Base-by-base conservation (phyloP, 805 yeast species). In the Grigorovia jiainica region DNA sequence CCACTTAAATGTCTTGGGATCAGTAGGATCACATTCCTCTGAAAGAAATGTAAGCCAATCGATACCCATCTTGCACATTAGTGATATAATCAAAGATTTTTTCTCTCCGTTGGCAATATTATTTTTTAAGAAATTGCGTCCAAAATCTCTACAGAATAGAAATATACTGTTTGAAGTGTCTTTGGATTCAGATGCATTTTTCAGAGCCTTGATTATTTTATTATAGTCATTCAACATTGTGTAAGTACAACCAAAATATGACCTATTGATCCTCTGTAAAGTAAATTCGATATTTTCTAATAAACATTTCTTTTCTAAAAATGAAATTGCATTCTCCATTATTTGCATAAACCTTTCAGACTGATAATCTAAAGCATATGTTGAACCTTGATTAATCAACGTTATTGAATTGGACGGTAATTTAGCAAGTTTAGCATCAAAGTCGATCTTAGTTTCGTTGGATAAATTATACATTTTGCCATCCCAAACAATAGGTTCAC, bases 11-110 rank as follows among this genome's bases (percentile, higher is more conserved):
- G 97, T 90, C 52, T 79, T 83, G 41, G 82, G 75, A 50, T 90
- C 97, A 0, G 95, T 82, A 0, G 97, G 95, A 11, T 79, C 78
- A 66, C 98, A 92, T 54, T 90, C 97, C 61, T 92, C 97, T 45
- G 92, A 86, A 18, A 92, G 77, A 55, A 87, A 90, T 42, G 87
- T 76, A n/a, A 92, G 82, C 98, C 98, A 92, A 42, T 82, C 90
- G 34, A 87, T 77, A 36, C 94, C 76, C 45, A 87, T 62, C 43
- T 79, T 78, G 23, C 90, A 78, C 58, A 92, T 72, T 48, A 78
- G 76, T 64, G 81, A 66, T 23, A 87, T 78, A 7, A 87, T 72
- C 0, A 76, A 71, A 0, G 90, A 77, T 48, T 85, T 78, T 43
- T 82, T 68, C 29, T 59, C 58, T 36, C 53, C 42, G 2, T 75